Base-by-base conservation (phyloP, 768 basidiomycete species). In the Cyclocybe cylindracea region DNA sequence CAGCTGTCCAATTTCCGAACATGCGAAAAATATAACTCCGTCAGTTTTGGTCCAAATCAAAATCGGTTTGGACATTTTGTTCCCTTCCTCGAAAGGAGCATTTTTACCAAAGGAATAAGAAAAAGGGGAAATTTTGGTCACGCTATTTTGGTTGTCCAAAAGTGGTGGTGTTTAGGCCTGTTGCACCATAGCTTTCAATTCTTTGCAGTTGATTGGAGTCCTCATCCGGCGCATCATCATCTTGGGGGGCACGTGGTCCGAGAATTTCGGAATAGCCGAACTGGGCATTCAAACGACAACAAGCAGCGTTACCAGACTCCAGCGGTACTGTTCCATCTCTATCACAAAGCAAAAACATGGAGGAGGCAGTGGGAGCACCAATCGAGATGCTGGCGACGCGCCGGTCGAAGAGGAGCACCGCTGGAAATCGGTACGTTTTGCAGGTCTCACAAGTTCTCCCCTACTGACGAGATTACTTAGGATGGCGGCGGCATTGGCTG, bases 401-500 rank as follows among this genome's bases (percentile, higher is more conserved):
- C 34, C 77, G 90, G 50, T 71, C 86, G 10, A 81, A 73, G 57
- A 78, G 90, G 38, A 87, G 83, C 60, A 92, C 88, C 0, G 90
- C 89, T 1, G 90, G 90, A 2, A 92, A 91, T 62, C 71, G 89
- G 89, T 89, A 49, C 2, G 75, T 60, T 14, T 43, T 24, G 2
- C 18, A n/a, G 24, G 13, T 8, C 13, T 35, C 36, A 32, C 42
- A 34, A 29, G 33, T 44, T 41, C 39, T 13, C 24, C 19, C 43
- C 13, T 56, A 31, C 40, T 54, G 44, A 59, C 56, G 45, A 34
- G 7, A 11, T 46, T 6, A 49, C 16, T 6, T 50, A 91, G 90
- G 46, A 89, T 91, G 88, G 84, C 86, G 64, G 79, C 84, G 6
- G 90, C 87, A 5, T 70, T 92, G 57, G 89, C 89, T 2, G 86